Conservation (phyloP, 1,284 basidiomycete genomes). For the Rhodotorula sp. region DNA sequence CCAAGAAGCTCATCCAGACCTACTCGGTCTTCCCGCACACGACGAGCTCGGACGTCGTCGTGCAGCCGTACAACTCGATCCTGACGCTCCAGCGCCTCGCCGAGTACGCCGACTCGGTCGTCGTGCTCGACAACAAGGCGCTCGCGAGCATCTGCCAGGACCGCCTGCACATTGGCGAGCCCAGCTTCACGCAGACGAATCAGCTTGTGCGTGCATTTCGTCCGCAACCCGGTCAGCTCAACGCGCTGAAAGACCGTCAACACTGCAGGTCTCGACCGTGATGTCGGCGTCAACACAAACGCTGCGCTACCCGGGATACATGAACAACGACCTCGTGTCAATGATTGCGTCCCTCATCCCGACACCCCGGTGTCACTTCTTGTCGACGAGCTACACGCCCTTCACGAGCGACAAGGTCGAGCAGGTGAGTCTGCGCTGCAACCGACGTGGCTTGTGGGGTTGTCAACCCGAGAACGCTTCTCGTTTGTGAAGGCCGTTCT, state of each 20-base stretch:
- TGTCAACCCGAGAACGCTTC: not conserved
- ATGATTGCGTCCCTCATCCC: slow-evolving; percentile 97
- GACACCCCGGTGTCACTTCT: slow-evolving; percentile 97
- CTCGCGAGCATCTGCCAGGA: slow-evolving; percentile 75
- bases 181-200: slow-evolving; percentile 92
- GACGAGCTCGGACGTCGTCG: slow-evolving; percentile 82
- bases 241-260: not conserved
- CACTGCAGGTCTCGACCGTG: slow-evolving; percentile 77
- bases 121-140: slow-evolving; percentile 96
- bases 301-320: slow-evolving; percentile 95
- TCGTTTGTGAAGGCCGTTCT: too few relatives aligned
- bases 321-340: slow-evolving; percentile 99
- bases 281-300: slow-evolving; percentile 98
- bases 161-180: slow-evolving; percentile 77
- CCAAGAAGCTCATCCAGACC: slow-evolving; percentile 98
- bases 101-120: slow-evolving; percentile 95
- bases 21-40: slow-evolving; percentile 93
- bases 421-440: slow-evolving; percentile 60
- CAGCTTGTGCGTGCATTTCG: slow-evolving; percentile 66
- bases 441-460: not conserved
- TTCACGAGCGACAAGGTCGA: slow-evolving; percentile 96
- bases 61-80: slow-evolving; percentile 95
- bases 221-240: not conserved
- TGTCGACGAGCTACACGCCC: slow-evolving; percentile 99
- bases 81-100: slow-evolving; percentile 92